Base-by-base conservation (phyloP, 2,329 filamentous ascomycete species). In the Exophiala aquamarina region DNA sequence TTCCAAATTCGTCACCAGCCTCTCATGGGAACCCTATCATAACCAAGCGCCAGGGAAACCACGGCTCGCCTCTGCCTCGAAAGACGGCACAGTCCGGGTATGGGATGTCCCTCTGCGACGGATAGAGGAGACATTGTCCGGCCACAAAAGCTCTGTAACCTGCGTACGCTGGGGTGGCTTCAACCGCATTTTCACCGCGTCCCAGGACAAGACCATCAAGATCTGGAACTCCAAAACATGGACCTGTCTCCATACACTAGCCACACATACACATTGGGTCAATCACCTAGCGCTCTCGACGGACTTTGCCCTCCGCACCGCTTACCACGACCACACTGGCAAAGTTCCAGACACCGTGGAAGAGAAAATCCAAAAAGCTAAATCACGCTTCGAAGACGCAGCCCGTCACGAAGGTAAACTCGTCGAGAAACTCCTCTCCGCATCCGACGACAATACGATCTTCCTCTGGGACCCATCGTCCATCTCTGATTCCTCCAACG, bases 81-180 rank as follows among this genome's bases (percentile, higher is more conserved):
- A 95, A 66, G 93, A 98, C 66, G 81, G 82, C 17, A 96, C 92
- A 0, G 83, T 95, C 33, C 78, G 92, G 31, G 78, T 97, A 39
- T 97, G 91, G 90, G 81, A 91, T 51, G 85, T 85, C 23, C 84
- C 90, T 49, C 83, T 85, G 5, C 85, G 88, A 31, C 80, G 79
- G 34, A 88, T 87, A 2, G 89, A 96, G 61, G 83, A 87, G 60
- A 86, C 92, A 2, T 75, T 97, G 20, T 87, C 85, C 4, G 92
- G 92, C 3, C 93, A 98, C 73, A 93, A 90, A 71, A 84, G 84
- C 35, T 89, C 83, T 38, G 88, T 97, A 13, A 90, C 87, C 36
- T 96, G 91, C 65, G 89, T 97, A 3, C 84, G 85, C 59, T 98
- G 93, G 93, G 93, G 93, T 47, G 92, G 92, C n/a, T 86, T 83